These are phyloP conservation scores for Sungouiella blattae DNA, from an alignment of 805 yeast species.

Conservation along the genomic window DNA sequence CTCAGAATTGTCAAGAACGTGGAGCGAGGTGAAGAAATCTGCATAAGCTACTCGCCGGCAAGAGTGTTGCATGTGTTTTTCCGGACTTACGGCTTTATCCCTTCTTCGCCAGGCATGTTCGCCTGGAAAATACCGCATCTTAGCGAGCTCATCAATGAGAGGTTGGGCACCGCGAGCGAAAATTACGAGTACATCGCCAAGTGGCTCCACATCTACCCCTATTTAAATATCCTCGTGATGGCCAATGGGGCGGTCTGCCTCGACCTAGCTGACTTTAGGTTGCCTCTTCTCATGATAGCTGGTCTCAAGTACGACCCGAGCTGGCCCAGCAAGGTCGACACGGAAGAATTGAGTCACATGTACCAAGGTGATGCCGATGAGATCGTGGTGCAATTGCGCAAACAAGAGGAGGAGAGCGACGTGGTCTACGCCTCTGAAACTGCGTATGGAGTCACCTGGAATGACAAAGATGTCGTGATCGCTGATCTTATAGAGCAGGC, in stretches of 20 bases:
- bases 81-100: constrained; percentile 15
- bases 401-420: constrained; percentile 6
- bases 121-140: constrained; percentile 8
- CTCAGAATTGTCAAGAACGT: constrained; percentile 21
- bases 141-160: constrained; percentile 1
- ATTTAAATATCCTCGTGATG: constrained; percentile 3
- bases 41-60: constrained; percentile 14
- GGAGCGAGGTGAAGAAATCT: constrained; percentile 7
- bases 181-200: constrained; percentile 11
- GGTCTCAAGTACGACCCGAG: constrained; percentile 11
- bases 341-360: neutral
- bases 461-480: constrained; percentile 10
- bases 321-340: constrained; percentile 8
- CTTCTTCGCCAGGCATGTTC: constrained; percentile 2
- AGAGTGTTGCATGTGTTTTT: constrained; percentile 6
- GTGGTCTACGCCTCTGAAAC: constrained; percentile 7
- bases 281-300: constrained; percentile 14
- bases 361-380: constrained; percentile 2
- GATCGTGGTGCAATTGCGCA: constrained; percentile 2
- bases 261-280: constrained; percentile 5
- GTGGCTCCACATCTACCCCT: constrained; percentile 14
- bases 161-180: neutral
- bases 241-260: constrained; percentile 2
- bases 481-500: constrained; percentile 10
- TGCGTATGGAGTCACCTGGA: constrained; percentile 13